Conservation (phyloP, 1,284 basidiomycete genomes). For the Ceraceosorus guamensis region DNA sequence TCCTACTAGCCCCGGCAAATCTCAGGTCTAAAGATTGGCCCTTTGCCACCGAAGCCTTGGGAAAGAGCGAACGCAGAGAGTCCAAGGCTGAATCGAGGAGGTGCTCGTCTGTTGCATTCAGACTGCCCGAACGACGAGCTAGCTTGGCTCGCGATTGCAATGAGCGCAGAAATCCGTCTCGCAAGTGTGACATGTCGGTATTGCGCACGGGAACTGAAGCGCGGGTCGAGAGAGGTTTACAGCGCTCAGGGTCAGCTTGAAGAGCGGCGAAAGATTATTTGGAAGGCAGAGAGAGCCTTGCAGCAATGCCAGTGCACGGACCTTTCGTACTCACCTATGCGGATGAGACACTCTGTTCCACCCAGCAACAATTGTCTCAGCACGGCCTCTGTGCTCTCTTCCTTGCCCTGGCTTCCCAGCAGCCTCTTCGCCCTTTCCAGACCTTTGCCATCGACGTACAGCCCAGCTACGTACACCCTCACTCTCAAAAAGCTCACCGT, state of each 20-base stretch:
- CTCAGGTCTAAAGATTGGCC: slow-evolving; percentile 51
- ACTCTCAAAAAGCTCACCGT: slow-evolving; percentile 73
- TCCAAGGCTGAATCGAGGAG: slow-evolving; percentile 46
- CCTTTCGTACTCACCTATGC: slow-evolving; percentile 11
- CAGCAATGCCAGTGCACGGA: too few relatives aligned
- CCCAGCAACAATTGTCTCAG: background rate
- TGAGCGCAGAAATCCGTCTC: slow-evolving; percentile 64
- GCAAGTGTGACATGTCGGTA: slow-evolving; percentile 71
- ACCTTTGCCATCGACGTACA: slow-evolving; percentile 82
- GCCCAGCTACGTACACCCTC: slow-evolving; percentile 74
- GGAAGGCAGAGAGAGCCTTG: background rate
- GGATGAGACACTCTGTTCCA: slow-evolving; percentile 25
- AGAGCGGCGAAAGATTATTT: background rate
- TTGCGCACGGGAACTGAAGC: slow-evolving; percentile 66
- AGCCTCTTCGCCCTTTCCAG: slow-evolving; percentile 47
- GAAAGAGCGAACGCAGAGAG: slow-evolving; percentile 52
- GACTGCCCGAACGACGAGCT: slow-evolving; percentile 39
- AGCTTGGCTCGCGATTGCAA: slow-evolving; percentile 61
- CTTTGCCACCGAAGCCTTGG: slow-evolving; percentile 51
- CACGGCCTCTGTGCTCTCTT: slow-evolving; percentile 1
- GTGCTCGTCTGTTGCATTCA: slow-evolving; percentile 14
- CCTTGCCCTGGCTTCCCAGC: slow-evolving; percentile 9
- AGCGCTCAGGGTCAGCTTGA: too few relatives aligned
- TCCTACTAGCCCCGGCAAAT: slow-evolving; percentile 4
- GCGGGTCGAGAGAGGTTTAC: slow-evolving; percentile 5